Evolutionary conservation across 108 stramenopile species (phyloP), one percentile per base, ranked within the genome.

Genomic region (Nitzschia sp.): DNA sequence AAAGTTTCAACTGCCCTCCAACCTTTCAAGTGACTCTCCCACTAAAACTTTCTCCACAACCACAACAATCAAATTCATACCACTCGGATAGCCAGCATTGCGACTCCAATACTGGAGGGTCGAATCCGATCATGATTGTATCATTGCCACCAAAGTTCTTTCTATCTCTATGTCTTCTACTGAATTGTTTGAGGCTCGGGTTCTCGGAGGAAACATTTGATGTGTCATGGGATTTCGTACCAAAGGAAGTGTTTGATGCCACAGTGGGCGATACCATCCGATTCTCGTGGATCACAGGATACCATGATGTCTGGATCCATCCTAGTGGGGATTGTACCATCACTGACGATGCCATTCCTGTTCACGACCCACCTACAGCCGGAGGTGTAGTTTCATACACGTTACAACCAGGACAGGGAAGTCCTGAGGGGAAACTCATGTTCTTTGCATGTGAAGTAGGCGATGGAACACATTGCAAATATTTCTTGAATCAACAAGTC

Each of bases 301-400:
- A 21, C 7, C 63, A 72, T 53, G 63, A 72, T 50, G 42, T 72
- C n/a, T 64, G 26, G 25, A 72, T 72, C 37, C 53, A 72, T 41
- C 71, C 71, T 6, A 57, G 55, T 37, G 63, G 63, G 17, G 50
- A 52, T 38, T 72, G 71, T 51, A 29, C 58, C 1, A 41, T 37
- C n/a, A 38, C 22, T n/a, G 40, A 46, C 0, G 71, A 58, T 19
- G 42, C 21, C 2, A 48, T 48, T 24, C 59, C 37, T 12, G 41
- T 72, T 0, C 51, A 55, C 19, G 11, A 40, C 20, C 37, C 61
- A 0, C 8, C 61, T 8, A 54, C 38, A 25, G 10, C 15, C 5
- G 71, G 54, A 22, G 57, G 57, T 22, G 19, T 37, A 3, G 53
- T 53, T 0, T 57, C 52, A 0, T 72, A 72, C 42, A 48, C 63